A percentile compares a stretch with the other conserved stretches of the same genome.
These are phyloP conservation scores for Aureobasidium musti DNA, from an alignment of 2,329 filamentous ascomycete species.

Conservation along the genomic window DNA sequence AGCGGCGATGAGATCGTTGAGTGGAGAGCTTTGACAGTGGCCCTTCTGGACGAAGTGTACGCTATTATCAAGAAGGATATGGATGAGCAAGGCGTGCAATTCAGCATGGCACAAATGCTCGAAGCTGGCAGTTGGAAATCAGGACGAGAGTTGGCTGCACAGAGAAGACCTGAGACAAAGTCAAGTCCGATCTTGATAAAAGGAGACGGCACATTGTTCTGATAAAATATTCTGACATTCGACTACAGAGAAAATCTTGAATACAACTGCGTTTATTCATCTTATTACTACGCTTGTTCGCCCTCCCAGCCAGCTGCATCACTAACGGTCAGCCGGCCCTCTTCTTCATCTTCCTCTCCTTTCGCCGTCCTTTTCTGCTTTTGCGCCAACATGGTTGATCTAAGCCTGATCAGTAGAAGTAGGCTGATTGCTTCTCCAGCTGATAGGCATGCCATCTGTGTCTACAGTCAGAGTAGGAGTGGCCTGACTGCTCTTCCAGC, in stretches of 20 bases:
- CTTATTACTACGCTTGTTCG: not conserved
- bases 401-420: not conserved
- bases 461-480: too few species aligned
- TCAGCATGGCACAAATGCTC: constrained; percentile 81
- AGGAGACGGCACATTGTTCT: constrained; percentile 47
- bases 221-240: not conserved
- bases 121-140: constrained; percentile 97
- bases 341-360: not conserved
- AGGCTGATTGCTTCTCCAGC: too few species aligned
- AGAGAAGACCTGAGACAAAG: constrained; percentile 41
- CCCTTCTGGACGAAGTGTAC: constrained; percentile 67
- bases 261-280: not conserved
- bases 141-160: constrained; percentile 48
- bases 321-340: not conserved
- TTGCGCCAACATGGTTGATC: not conserved
- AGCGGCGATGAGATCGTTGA: constrained; percentile 73
- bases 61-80: constrained; percentile 65
- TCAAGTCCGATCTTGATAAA: constrained; percentile 46
- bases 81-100: constrained; percentile 51
- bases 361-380: not conserved
- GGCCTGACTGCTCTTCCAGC: too few species aligned
- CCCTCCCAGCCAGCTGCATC: not conserved
- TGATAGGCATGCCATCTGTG: too few species aligned
- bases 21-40: constrained; percentile 70
- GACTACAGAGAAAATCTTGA: not conserved